Base-by-base conservation (phyloP, 73 alveolate species). In the Paraurostyla sp. region DNA sequence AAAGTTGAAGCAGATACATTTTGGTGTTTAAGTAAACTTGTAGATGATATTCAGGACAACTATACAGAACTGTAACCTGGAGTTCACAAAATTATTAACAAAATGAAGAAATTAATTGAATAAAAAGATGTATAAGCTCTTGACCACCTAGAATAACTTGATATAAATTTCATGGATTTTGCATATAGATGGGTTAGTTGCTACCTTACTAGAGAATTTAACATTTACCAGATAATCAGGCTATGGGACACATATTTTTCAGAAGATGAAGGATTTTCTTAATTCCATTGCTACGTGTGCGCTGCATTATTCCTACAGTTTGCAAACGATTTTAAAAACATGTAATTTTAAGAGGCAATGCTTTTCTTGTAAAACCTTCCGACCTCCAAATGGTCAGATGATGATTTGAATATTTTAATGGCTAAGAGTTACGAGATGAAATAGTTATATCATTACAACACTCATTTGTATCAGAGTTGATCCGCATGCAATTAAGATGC, bases 121-220 rank as follows among this genome's bases (percentile, higher is more conserved):
- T 85, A 92, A 45, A 88, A 92, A 7, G 99, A 97, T 90, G 89
- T 82, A 41, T 94, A 92, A 51, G 93, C 93, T 58, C 85, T 92
- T 46, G 93, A 92, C 43, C 93, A 92, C 87, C 87, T 97, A 63
- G 86, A 88, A 59, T 30, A 80, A 23, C 85, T 92, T 27, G 98
- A 95, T 33, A 78, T 95, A 25, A 96, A 93, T 89, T 94, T 93
- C 78, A 76, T 80, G 58, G 97, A 97, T 81, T 92, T 97, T 65
- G 94, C 97, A 25, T 97, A 94, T 80, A 59, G 99, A 63, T 97
- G 99, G 99, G 92, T 97, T 91, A 97, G 95, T 87, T 95, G 98
- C 85, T 88, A 92, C 83, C 94, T 97, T 57, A 93, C 95, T 50
- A 85, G 99, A 22, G 99, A 97, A 91, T 97, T 97, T 71, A 94